Conservation (phyloP, 2,329 filamentous ascomycete species). For the Tolypocladium tropicale region DNA sequence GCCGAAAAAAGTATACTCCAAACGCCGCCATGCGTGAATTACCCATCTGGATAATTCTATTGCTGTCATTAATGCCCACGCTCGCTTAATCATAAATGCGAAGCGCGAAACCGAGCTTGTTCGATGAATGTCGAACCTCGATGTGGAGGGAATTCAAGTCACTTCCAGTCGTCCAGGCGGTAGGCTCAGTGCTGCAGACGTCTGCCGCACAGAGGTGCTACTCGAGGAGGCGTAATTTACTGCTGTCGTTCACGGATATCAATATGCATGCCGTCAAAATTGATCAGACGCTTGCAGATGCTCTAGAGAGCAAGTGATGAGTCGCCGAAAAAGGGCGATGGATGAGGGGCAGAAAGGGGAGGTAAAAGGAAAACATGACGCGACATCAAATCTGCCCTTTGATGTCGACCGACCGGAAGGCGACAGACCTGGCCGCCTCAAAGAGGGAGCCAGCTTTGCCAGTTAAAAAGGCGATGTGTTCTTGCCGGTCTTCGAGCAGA, state of each 20-base stretch:
- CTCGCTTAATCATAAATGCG: not conserved
- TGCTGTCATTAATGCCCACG: conserved; percentile 1
- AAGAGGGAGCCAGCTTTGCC: conserved; percentile 65
- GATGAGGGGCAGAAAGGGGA: not conserved
- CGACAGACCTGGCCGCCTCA: conserved; percentile 59
- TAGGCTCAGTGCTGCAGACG: not conserved
- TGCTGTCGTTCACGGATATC: conserved; percentile 1
- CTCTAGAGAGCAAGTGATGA: not conserved
- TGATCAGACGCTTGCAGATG: not conserved
- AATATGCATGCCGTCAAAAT: not conserved
- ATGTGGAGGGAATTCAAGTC: not conserved
- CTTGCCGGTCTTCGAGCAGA: conserved; percentile 66
- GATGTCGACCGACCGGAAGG: conserved; percentile 86
- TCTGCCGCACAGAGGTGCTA: not conserved
- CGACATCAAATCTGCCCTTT: conserved; percentile 79
- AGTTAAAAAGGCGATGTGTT: conserved; percentile 62
- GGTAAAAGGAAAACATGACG: not conserved
- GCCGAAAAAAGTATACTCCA: not conserved
- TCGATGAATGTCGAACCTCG: conserved; percentile 1
- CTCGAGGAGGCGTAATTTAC: not conserved
- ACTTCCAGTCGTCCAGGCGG: not conserved
- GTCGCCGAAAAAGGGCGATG: not conserved
- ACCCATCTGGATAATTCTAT: not conserved
- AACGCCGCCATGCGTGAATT: not conserved
- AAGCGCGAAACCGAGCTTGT: not conserved